Evolutionary conservation across 2,329 filamentous ascomycete species (phyloP).

Genomic region (Neocucurbitaria cava): DNA sequence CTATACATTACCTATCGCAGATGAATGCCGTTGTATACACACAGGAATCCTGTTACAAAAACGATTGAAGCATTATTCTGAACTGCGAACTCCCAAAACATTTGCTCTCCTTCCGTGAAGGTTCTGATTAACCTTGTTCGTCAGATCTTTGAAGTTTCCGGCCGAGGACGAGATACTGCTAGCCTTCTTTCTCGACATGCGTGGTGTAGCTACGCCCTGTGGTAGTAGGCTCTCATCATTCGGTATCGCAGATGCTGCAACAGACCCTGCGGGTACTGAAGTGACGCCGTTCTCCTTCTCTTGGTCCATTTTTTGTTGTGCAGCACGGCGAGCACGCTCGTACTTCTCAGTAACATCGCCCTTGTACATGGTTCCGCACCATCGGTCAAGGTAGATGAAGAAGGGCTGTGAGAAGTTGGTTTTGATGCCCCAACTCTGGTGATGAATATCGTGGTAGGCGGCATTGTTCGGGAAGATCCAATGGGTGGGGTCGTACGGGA

Average conservation of each 20-base stretch:
- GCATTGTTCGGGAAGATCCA: conserved; percentile 94
- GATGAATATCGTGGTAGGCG: conserved; percentile 96
- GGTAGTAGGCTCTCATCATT: conserved; percentile 33
- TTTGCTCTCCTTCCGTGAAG: conserved; percentile 55
- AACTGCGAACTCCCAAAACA: conserved; percentile 55
- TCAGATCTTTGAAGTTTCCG: conserved; percentile 53
- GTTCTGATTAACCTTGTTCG: conserved; percentile 55
- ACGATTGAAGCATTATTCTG: conserved; percentile 31
- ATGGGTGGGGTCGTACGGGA: conserved; percentile 94
- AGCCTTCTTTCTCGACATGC: conserved; percentile 52
- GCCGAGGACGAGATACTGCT: conserved; percentile 47
- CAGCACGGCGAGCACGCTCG: conserved; percentile 62
- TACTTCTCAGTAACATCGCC: conserved; percentile 67
- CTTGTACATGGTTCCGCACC: conserved; percentile 83
- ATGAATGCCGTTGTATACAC: conserved; percentile 21
- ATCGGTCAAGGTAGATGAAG: conserved; percentile 92
- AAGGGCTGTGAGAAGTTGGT: conserved; percentile 90
- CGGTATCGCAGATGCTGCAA: conserved; percentile 22
- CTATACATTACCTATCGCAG: conserved; percentile 44
- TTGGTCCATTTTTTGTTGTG: conserved; percentile 63
- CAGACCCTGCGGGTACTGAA: conserved; percentile 16
- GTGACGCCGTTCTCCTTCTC: conserved; percentile 49
- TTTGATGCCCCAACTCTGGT: conserved; percentile 99
- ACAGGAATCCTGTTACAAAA: conserved; percentile 5
- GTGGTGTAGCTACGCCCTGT: conserved; percentile 44